These are phyloP conservation scores for Dictyostelium capitatum DNA, from an alignment of 78 protist species.

Conservation along the genomic window DNA sequence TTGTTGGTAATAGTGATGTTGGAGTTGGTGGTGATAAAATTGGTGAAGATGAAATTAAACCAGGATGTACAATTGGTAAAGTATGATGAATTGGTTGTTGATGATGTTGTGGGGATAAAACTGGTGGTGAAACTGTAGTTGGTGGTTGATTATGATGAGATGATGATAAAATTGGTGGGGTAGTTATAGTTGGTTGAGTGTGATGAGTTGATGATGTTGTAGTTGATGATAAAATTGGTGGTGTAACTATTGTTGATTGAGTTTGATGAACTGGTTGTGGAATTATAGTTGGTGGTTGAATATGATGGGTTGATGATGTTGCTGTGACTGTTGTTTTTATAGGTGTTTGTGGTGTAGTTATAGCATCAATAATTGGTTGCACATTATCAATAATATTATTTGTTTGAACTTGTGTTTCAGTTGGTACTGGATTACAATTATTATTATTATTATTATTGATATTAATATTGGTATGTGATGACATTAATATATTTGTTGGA, in stretches of 20 bases:
- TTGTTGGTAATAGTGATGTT: slow-evolving; percentile 1
- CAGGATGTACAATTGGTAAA: no score
- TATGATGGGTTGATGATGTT: no score
- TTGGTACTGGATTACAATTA: no score
- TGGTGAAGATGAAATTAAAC: background rate
- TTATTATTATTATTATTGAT: no score
- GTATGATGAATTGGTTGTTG: background rate
- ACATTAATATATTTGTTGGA: background rate
- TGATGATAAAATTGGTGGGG: no score
- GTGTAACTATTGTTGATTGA: background rate
- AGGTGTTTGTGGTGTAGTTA: no score
- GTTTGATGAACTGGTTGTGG: background rate
- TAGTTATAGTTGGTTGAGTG: no score
- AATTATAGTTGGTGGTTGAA: background rate
- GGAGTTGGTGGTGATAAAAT: background rate
- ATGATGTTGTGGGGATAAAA: background rate
- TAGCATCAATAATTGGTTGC: no score
- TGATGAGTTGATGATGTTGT: background rate
- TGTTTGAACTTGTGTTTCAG: no score
- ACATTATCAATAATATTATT: no score
- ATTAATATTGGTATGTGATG: background rate
- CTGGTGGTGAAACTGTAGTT: background rate
- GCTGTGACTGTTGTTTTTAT: no score
- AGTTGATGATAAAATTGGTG: background rate
- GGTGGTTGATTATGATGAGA: background rate